Evolutionary conservation across 345 rosid genomes (phyloP).

Genomic region (Populus pruinosa): DNA sequence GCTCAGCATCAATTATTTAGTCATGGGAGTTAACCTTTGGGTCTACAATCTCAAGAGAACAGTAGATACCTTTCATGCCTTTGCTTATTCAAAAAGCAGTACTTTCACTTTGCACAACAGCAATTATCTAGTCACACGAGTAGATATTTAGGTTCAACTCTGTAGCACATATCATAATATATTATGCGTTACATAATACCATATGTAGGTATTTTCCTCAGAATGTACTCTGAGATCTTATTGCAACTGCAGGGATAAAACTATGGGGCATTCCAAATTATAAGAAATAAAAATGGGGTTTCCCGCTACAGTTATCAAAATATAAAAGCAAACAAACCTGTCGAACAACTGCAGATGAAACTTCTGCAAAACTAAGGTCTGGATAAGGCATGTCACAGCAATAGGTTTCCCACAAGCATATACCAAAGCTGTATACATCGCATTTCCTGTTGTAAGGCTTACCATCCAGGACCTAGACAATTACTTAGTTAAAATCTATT

Average conservation of each 20-base stretch:
- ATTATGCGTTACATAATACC: neutral
- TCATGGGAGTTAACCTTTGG: neutral
- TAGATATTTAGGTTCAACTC: neutral
- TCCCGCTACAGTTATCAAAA: neutral
- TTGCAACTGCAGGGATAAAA: neutral
- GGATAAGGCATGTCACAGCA: slow-evolving; percentile 37
- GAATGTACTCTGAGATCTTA: neutral
- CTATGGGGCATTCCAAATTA: neutral
- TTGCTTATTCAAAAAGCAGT: neutral
- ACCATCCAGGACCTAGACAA: slow-evolving; percentile 28
- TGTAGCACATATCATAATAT: neutral
- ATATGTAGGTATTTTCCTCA: neutral
- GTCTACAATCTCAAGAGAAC: neutral
- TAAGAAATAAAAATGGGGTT: neutral
- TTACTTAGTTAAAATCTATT: neutral
- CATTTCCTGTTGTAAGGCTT: slow-evolving; percentile 37
- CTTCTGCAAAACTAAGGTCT: slow-evolving; percentile 32
- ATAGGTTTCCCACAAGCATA: slow-evolving; percentile 37
- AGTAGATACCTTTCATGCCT: neutral
- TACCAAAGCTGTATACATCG: slow-evolving; percentile 35
- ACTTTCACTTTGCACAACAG: neutral
- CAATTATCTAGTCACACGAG: neutral
- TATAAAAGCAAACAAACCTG: slow-evolving; percentile 20
- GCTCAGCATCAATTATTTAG: neutral
- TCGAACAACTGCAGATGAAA: slow-evolving; percentile 31